Percentiles rank a stretch among this genome's conserved stretches.
These are phyloP conservation scores for Endocarpon pusillum DNA, from an alignment of 495 filamentous ascomycete species.

Conservation along the genomic window DNA sequence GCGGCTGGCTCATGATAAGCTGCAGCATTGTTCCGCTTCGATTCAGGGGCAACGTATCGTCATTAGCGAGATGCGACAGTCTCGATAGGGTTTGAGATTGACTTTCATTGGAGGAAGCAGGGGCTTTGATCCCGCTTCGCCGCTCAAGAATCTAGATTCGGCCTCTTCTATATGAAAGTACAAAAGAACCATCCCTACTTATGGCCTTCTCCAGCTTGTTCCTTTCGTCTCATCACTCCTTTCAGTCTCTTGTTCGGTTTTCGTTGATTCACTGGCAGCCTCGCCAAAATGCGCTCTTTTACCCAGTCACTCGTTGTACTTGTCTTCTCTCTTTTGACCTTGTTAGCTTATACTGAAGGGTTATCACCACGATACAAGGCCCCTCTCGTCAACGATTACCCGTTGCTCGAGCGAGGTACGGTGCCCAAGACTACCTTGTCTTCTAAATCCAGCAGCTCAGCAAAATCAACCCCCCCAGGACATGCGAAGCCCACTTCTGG, in stretches of 20 bases:
- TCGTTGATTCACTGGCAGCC: neutral
- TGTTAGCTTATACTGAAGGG: neutral
- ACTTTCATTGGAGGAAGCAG: too few relatives aligned
- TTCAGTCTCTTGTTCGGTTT: neutral
- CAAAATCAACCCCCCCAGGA: neutral
- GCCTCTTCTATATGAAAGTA: too few relatives aligned
- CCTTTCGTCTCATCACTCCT: neutral
- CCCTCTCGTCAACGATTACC: neutral
- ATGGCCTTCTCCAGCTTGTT: too few relatives aligned
- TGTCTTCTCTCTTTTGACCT: neutral
- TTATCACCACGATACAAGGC: neutral
- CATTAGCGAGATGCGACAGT: too few relatives aligned
- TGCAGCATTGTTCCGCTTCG: too few relatives aligned
- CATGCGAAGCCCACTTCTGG: neutral
- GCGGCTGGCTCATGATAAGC: too few relatives aligned
- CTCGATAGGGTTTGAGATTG: too few relatives aligned
- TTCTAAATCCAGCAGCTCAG: neutral
- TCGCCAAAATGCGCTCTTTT: neutral
- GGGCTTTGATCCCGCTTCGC: too few relatives aligned
- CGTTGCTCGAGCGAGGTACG: neutral
- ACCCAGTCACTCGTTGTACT: neutral
- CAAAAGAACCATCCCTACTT: too few relatives aligned
- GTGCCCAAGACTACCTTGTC: neutral
- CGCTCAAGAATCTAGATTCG: too few relatives aligned
- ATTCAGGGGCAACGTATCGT: too few relatives aligned